Conservation (phyloP, 305 asterid genomes). For the Solanum hybrid region DNA sequence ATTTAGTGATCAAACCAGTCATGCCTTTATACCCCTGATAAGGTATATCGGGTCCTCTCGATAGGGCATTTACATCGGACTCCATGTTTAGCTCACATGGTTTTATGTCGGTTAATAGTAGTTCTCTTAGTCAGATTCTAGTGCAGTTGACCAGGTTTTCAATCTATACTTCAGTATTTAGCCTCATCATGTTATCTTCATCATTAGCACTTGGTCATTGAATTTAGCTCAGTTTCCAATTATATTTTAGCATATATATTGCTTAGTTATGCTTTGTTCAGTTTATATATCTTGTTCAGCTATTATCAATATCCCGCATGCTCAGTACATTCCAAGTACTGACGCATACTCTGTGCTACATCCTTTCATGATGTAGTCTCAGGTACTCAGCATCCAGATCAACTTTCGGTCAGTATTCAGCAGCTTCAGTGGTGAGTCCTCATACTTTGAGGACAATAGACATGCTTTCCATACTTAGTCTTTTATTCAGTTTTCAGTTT, state of each 20-base stretch:
- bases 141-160: background rate
- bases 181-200: background rate
- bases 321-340: no score
- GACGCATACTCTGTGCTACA: no score
- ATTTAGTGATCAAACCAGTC: background rate
- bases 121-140: background rate
- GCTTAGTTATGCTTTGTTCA: no score
- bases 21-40: background rate
- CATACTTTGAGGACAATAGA: background rate
- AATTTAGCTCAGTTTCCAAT: no score
- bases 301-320: no score
- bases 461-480: background rate
- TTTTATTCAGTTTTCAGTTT: no score
- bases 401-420: background rate
- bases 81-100: background rate
- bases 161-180: no score
- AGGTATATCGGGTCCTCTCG: background rate
- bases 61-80: background rate
- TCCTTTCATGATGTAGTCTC: no score
- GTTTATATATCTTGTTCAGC: no score
- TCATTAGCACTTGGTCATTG: no score
- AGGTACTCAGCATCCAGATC: background rate
- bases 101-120: background rate
- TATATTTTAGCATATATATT: no score
- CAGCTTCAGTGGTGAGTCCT: background rate